Conservation (phyloP, 306 rosid species). For the Castanea crenata region DNA sequence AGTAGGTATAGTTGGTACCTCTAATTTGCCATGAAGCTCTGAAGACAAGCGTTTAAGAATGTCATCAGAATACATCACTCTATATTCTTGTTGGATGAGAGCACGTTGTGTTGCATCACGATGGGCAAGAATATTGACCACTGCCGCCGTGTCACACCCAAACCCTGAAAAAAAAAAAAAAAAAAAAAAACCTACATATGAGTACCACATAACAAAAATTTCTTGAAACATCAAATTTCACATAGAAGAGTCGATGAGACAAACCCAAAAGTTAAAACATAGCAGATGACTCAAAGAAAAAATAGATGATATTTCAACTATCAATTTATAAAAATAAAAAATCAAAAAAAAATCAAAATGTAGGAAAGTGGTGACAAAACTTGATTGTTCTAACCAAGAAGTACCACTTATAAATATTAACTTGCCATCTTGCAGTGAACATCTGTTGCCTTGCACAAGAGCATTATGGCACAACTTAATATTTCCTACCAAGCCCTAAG, state of each 20-base stretch:
- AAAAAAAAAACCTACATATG: background rate
- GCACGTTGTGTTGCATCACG: conserved; percentile 64
- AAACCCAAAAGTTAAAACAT: background rate
- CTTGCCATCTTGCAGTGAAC: background rate
- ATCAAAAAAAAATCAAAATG: background rate
- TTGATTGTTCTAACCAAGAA: background rate
- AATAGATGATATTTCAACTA: background rate
- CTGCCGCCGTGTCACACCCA: conserved; percentile 69
- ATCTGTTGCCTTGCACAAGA: background rate
- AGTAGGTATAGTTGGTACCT: conserved; percentile 36
- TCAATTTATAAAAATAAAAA: background rate
- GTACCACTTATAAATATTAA: background rate
- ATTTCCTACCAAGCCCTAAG: background rate
- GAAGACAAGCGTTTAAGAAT: conserved; percentile 60
- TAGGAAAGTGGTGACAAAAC: background rate
- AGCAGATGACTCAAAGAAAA: background rate
- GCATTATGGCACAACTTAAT: background rate
- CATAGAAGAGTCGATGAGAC: background rate
- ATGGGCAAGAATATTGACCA: conserved; percentile 70
- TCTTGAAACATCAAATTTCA: background rate
- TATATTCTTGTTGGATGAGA: conserved; percentile 69
- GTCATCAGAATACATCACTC: conserved; percentile 51
- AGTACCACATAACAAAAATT: background rate
- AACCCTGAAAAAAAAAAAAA: conserved; percentile 41
- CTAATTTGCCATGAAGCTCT: conserved; percentile 66